phyloP scores from a whole-genome alignment of 495 filamentous ascomycete species.

The Trichoderma erinaceum region DNA sequence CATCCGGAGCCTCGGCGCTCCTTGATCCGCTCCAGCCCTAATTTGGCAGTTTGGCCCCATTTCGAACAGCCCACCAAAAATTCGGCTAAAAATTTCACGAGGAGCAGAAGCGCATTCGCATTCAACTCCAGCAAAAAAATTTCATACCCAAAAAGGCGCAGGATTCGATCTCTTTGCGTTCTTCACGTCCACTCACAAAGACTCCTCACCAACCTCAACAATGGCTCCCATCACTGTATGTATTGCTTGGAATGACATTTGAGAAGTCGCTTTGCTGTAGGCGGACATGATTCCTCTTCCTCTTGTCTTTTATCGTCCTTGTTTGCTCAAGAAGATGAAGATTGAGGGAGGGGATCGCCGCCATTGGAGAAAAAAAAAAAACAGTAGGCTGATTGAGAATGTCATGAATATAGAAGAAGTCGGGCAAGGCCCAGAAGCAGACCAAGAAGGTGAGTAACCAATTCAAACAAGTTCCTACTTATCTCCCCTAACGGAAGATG shows the following conservation, averaged over 20 bases:
- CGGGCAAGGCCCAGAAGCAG: constrained; percentile 54
- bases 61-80: constrained; percentile 1
- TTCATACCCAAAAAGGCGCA: constrained; percentile 30
- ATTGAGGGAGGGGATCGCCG: constrained; percentile 28
- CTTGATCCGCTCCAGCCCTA: constrained; percentile 11
- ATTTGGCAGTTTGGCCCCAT: neutral
- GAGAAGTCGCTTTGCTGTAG: constrained; percentile 84
- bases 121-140: neutral
- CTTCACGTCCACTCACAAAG: constrained; percentile 26
- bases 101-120: neutral
- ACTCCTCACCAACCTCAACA: constrained; percentile 25
- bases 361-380: constrained; percentile 27
- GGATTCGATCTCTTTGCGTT: constrained; percentile 63
- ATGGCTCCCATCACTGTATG: constrained; percentile 71
- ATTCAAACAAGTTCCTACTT: neutral
- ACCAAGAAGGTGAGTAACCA: constrained; percentile 52
- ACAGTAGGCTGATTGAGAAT: constrained; percentile 80
- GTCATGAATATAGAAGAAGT: constrained; percentile 56
- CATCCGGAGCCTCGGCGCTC: neutral
- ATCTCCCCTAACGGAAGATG: constrained; percentile 8
- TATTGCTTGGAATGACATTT: constrained; percentile 39
- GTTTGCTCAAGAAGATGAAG: neutral
- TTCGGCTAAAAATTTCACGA: neutral
- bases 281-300: constrained; percentile 31
- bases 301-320: constrained; percentile 19